Evolutionary conservation across 2,329 filamentous ascomycete species (phyloP).

Genomic region (Fusarium duplospermum): DNA sequence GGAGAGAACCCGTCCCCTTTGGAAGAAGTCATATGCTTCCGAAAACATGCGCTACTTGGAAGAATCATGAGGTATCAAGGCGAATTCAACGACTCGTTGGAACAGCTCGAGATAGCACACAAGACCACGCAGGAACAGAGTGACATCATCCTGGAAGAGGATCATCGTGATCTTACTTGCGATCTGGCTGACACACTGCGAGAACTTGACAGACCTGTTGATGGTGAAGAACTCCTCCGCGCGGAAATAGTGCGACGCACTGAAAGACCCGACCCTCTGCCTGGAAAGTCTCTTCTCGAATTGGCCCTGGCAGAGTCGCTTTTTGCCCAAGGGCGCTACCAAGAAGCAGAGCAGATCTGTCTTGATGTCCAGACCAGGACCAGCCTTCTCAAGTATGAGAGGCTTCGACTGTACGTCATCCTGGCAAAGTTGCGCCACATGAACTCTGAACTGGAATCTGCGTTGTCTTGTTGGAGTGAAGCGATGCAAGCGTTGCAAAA

Average conservation of each 20-base stretch:
- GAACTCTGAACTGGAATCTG: conserved; percentile 29
- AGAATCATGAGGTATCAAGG: conserved; percentile 33
- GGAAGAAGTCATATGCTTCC: conserved; percentile 32
- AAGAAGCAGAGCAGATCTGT: conserved; percentile 31
- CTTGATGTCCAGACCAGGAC: conserved; percentile 18
- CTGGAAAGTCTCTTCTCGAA: conserved; percentile 32
- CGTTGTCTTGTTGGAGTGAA: conserved; percentile 35
- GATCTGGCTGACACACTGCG: conserved; percentile 37
- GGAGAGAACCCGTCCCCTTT: conserved; percentile 23
- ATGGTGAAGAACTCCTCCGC: conserved; percentile 28
- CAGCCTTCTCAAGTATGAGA: conserved; percentile 37
- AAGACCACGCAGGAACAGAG: conserved; percentile 8
- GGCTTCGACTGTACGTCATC: conserved; percentile 29
- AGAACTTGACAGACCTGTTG: conserved; percentile 29
- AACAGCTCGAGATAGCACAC: conserved; percentile 19
- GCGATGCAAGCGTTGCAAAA: conserved; percentile 37
- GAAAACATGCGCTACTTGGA: conserved; percentile 34
- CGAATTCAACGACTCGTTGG: conserved; percentile 24
- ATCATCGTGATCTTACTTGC: conserved; percentile 35
- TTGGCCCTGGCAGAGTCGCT: conserved; percentile 35
- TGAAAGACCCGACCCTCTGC: conserved; percentile 17
- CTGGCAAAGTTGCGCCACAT: conserved; percentile 35
- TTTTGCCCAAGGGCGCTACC: conserved; percentile 32
- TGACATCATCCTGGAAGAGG: conserved; percentile 33
- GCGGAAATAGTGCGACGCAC: conserved; percentile 25